These are phyloP conservation scores for Rhododendron williamsianum DNA, from an alignment of 148 eudicot species.

Conservation along the genomic window DNA sequence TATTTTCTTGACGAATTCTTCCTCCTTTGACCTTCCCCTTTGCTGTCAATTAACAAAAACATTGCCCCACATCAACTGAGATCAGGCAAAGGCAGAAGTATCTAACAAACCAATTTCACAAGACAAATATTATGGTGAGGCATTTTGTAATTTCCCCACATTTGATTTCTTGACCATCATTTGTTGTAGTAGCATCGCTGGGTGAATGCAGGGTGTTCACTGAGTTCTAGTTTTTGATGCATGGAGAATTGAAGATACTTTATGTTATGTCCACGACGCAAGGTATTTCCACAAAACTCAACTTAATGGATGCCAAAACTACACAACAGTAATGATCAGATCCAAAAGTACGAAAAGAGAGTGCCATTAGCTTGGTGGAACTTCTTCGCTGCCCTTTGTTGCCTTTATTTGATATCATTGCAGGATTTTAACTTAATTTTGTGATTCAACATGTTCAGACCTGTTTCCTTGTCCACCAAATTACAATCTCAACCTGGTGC, in stretches of 20 bases:
- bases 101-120: not conserved
- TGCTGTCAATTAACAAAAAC: conserved; percentile 31
- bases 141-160: not conserved
- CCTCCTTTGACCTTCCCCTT: conserved; percentile 82
- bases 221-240: not conserved
- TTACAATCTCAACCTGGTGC: not conserved
- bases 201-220: not conserved
- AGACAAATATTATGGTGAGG: not conserved
- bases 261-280: too few species aligned
- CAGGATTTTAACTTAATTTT: too few species aligned
- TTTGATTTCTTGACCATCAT: not conserved
- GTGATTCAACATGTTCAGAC: not conserved
- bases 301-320: not conserved
- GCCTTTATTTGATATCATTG: too few species aligned
- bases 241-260: not conserved
- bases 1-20: conserved; percentile 70
- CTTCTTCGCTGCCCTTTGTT: not conserved
- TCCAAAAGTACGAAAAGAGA: not conserved
- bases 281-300: not conserved
- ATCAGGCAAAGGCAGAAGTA: not conserved
- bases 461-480: not conserved
- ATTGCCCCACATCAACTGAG: not conserved
- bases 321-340: not conserved
- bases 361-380: not conserved
- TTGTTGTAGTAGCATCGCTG: not conserved